Evolutionary conservation across 1,284 basidiomycete genomes (phyloP).

Genomic region (Austroboletus novae-zelandiae): DNA sequence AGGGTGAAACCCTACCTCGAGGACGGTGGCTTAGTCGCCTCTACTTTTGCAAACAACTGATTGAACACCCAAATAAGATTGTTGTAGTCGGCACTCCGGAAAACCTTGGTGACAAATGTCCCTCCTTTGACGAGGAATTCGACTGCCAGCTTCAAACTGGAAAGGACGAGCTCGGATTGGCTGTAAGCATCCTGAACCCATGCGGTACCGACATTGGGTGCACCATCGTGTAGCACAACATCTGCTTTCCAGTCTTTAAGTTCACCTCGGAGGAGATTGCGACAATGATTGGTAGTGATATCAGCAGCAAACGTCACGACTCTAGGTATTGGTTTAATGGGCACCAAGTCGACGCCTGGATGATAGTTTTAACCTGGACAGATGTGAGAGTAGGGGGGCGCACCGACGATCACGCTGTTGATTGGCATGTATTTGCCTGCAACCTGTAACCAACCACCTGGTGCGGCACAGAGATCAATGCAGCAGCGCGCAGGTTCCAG

Average conservation of each 20-base stretch:
- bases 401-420: constrained; percentile 93
- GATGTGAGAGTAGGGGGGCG: constrained; percentile 25
- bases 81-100: constrained; percentile 98
- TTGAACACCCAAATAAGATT: constrained; percentile 98
- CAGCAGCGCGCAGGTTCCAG: constrained; percentile 90
- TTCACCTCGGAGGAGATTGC: constrained; percentile 83
- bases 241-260: constrained; percentile 99
- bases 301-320: constrained; percentile 93
- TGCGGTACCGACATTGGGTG: constrained; percentile 98
- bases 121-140: constrained; percentile 95
- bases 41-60: constrained; percentile 94
- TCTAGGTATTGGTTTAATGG: constrained; percentile 95
- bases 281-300: constrained; percentile 92
- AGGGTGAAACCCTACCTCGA: constrained; percentile 64
- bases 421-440: constrained; percentile 98
- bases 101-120: constrained; percentile 98
- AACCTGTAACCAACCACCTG: constrained; percentile 99
- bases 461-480: constrained; percentile 98
- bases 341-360: constrained; percentile 88
- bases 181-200: constrained; percentile 99
- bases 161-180: constrained; percentile 96
- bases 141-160: constrained; percentile 94
- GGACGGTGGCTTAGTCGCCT: constrained; percentile 98
- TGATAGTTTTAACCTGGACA: constrained; percentile 10
- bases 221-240: constrained; percentile 98